phyloP scores from a whole-genome alignment of 768 basidiomycete species.

The Coprinopsis strossmayeri region DNA sequence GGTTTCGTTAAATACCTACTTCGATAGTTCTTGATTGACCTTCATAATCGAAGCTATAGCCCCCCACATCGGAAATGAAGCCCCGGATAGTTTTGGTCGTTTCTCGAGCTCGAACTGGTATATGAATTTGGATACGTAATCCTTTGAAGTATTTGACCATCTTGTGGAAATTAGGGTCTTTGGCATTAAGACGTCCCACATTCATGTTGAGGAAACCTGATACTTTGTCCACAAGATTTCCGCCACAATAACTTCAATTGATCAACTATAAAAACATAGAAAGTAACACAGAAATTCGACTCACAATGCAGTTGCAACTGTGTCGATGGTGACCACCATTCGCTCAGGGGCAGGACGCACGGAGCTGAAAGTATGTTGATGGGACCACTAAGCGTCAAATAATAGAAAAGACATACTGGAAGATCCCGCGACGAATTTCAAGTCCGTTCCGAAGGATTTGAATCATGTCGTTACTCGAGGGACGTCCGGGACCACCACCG shows the following conservation, averaged over 20 bases:
- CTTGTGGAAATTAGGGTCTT: conserved; percentile 16
- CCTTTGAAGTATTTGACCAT: conserved; percentile 30
- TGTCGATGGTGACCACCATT: conserved; percentile 37
- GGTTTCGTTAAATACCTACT: too few species aligned
- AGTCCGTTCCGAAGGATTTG: conserved; percentile 20
- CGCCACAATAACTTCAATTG: neutral
- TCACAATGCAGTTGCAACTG: conserved; percentile 33
- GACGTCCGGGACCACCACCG: too few species aligned
- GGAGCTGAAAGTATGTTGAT: conserved; percentile 21
- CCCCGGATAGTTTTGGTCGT: conserved; percentile 25
- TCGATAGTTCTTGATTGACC: conserved; percentile 30
- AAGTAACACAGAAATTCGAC: conserved; percentile 15
- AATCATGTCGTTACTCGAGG: too few species aligned
- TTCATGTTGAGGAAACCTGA: neutral
- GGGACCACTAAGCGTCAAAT: neutral
- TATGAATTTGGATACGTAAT: conserved; percentile 22
- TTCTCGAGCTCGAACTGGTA: conserved; percentile 7
- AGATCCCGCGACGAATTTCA: conserved; percentile 42
- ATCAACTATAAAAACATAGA: neutral
- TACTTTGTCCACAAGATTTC: neutral
- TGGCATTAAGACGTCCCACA: conserved; percentile 4
- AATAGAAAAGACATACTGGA: conserved; percentile 29
- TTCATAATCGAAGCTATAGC: conserved; percentile 28
- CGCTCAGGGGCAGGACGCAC: conserved; percentile 31
- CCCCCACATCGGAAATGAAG: conserved; percentile 28